Conservation (phyloP, 2,329 filamentous ascomycete species). For the Ophiostoma populinum region DNA sequence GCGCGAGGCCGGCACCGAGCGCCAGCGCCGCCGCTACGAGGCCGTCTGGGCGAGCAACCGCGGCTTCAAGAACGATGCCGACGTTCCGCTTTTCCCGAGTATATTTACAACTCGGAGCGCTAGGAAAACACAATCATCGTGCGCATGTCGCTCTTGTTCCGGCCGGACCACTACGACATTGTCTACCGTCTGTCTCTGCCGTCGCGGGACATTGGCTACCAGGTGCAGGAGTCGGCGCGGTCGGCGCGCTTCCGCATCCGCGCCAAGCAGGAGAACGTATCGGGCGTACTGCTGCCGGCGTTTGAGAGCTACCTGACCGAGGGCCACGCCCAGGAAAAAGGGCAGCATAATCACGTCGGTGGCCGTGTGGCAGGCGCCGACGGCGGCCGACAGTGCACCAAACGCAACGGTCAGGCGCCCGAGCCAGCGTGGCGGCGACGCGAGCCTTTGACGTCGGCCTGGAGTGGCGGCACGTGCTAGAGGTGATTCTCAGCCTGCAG, state of each 20-base stretch:
- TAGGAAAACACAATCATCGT: slow-evolving; percentile 26
- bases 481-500: too few species aligned
- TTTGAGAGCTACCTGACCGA: slow-evolving; percentile 87
- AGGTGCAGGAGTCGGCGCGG: slow-evolving; percentile 91
- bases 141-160: slow-evolving; percentile 44
- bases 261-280: slow-evolving; percentile 96
- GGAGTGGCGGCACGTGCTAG: too few species aligned
- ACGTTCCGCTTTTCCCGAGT: too few species aligned
- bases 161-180: slow-evolving; percentile 82
- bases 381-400: too few species aligned
- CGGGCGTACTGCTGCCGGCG: slow-evolving; percentile 80
- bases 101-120: too few species aligned
- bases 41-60: slow-evolving; percentile 73
- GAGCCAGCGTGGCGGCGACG: too few species aligned
- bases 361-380: too few species aligned
- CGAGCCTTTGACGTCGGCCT: too few species aligned
- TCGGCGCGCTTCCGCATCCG: slow-evolving; percentile 82
- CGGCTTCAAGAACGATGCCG: too few species aligned
- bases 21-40: slow-evolving; percentile 66
- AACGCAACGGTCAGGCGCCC: too few species aligned
- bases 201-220: slow-evolving; percentile 73
- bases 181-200: slow-evolving; percentile 39
- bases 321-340: too few species aligned
- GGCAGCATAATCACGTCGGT: too few species aligned
- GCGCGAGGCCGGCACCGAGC: slow-evolving; percentile 55